phyloP scores from a whole-genome alignment of 2,329 filamentous ascomycete genomes.

The Claviceps quebecensis region DNA sequence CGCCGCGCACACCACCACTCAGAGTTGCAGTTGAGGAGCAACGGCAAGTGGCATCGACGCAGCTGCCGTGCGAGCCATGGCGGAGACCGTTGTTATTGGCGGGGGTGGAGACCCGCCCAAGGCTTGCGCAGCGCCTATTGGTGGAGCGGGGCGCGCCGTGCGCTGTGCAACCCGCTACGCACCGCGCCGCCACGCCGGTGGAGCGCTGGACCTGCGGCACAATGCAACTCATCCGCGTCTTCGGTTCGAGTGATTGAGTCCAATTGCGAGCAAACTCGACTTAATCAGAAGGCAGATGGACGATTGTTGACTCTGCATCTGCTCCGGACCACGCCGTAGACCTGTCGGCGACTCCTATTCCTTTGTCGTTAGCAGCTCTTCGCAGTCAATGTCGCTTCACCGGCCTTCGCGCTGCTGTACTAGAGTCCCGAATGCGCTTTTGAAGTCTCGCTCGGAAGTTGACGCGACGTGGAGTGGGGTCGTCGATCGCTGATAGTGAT shows the following conservation, averaged over 20 bases:
- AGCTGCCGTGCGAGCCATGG: neutral
- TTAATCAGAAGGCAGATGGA: too few relatives aligned
- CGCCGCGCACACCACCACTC: constrained; percentile 1
- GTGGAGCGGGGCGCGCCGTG: constrained; percentile 1
- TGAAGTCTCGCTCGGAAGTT: too few relatives aligned
- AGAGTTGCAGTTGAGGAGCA: neutral
- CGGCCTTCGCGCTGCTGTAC: too few relatives aligned
- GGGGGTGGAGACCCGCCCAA: neutral
- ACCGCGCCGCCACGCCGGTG: constrained; percentile 14
- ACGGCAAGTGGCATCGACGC: neutral
- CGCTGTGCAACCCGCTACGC: neutral
- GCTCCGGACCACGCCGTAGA: too few relatives aligned
- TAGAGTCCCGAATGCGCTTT: too few relatives aligned
- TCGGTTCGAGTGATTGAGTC: neutral
- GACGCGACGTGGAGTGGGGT: too few relatives aligned
- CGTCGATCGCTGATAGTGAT: too few relatives aligned
- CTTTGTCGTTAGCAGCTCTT: too few relatives aligned
- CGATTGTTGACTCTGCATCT: too few relatives aligned
- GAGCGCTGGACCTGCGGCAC: constrained; percentile 19
- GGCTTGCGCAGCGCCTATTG: neutral
- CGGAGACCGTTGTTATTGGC: neutral
- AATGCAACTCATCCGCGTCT: constrained; percentile 8
- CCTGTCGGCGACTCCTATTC: too few relatives aligned
- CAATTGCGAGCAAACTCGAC: too few relatives aligned
- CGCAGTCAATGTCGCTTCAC: too few relatives aligned